A percentile compares a stretch with the other conserved stretches of the same genome.
These are phyloP conservation scores for Durusdinium trenchii DNA, from an alignment of 73 alveolate genomes.

Conservation along the genomic window DNA sequence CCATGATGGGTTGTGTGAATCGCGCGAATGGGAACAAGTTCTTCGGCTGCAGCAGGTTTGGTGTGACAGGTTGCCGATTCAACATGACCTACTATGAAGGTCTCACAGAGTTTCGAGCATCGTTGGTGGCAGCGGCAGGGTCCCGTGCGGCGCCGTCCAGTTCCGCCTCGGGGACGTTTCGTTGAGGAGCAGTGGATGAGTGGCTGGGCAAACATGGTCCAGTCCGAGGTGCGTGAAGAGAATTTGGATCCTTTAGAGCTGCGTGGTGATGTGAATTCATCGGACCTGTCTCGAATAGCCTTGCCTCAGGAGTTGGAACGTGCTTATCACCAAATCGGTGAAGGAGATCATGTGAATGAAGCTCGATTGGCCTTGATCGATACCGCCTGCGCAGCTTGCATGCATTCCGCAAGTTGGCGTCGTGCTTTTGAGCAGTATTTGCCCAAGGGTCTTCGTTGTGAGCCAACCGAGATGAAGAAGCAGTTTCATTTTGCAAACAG, in stretches of 20 bases:
- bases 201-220: not conserved
- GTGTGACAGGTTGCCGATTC: not conserved
- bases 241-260: no score
- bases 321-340: not conserved
- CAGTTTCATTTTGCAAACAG: constrained; percentile 24
- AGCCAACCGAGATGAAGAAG: not conserved
- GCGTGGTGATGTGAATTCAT: not conserved
- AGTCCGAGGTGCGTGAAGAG: no score
- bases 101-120: not conserved
- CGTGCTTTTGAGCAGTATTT: not conserved
- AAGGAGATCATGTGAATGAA: not conserved
- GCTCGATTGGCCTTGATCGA: not conserved
- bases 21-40: not conserved
- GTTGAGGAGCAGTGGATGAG: not conserved
- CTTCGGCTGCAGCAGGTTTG: not conserved
- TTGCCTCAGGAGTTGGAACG: not conserved
- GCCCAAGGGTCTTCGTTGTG: not conserved
- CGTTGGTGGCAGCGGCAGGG: not conserved
- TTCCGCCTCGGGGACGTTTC: not conserved
- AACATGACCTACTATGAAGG: not conserved
- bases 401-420: not conserved
- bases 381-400: constrained; percentile 46
- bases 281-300: not conserved
- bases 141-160: not conserved
- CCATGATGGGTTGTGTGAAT: not conserved